Percentiles rank a stretch among this genome's conserved stretches.
These are phyloP conservation scores for Tetracladium setigerum DNA, from an alignment of 495 filamentous ascomycete genomes.

Conservation along the genomic window DNA sequence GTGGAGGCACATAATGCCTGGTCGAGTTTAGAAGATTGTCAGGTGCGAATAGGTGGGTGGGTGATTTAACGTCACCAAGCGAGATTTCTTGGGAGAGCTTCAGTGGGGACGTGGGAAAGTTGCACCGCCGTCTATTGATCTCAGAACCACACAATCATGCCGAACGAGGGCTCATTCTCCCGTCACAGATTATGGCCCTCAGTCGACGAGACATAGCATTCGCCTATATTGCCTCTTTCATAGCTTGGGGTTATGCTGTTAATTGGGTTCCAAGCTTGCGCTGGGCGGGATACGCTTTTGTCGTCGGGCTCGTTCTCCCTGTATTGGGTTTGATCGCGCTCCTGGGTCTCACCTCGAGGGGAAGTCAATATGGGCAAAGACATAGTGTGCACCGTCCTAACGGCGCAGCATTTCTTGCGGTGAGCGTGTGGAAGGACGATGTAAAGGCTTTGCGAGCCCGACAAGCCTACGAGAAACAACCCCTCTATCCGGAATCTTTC, in stretches of 20 bases:
- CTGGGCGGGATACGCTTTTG: slow-evolving; percentile 73
- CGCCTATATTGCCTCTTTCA: slow-evolving; percentile 61
- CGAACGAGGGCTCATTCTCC: slow-evolving; percentile 9
- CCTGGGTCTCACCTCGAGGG: slow-evolving; percentile 53
- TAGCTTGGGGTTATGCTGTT: slow-evolving; percentile 78
- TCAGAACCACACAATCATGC: slow-evolving; percentile 15
- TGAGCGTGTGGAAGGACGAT: slow-evolving; percentile 62
- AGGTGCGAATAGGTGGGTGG: too few species aligned
- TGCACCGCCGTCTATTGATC: too few species aligned
- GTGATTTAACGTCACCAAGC: too few species aligned
- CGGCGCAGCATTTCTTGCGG: slow-evolving; percentile 52
- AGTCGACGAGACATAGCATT: slow-evolving; percentile 66
- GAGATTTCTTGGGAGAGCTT: too few species aligned
- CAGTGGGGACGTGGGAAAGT: too few species aligned
- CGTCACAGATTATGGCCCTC: slow-evolving; percentile 61
- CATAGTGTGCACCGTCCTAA: slow-evolving; percentile 31
- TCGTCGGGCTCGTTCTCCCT: slow-evolving; percentile 52
- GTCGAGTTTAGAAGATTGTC: too few species aligned
- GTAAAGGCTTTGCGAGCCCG: slow-evolving; percentile 46
- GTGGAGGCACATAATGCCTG: too few species aligned
- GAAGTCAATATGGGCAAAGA: slow-evolving; percentile 32
- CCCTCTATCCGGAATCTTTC: slow-evolving; percentile 72
- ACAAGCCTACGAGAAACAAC: slow-evolving; percentile 41
- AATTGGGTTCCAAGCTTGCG: slow-evolving; percentile 74
- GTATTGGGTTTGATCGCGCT: slow-evolving; percentile 45